These are phyloP conservation scores for Boletus pseudo-olivaceus DNA, from an alignment of 768 basidiomycete genomes.

Conservation along the genomic window DNA sequence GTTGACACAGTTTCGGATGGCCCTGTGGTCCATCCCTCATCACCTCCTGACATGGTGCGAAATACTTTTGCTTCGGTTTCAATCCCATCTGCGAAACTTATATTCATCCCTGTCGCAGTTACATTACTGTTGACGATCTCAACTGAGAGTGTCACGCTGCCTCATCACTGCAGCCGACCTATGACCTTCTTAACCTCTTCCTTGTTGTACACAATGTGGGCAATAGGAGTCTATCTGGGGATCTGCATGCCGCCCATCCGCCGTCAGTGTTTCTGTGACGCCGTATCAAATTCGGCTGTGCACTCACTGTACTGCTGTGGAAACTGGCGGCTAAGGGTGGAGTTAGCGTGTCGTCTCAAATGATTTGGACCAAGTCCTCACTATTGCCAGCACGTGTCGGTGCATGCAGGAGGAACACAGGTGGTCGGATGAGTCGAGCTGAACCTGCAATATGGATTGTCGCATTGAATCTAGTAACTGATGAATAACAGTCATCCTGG, in stretches of 20 bases:
- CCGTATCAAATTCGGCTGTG: constrained; percentile 4
- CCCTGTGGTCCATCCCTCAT: constrained; percentile 1
- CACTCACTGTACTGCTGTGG: constrained; percentile 66
- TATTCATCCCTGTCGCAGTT: constrained; percentile 10
- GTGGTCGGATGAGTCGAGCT: constrained; percentile 57
- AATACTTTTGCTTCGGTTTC: background rate
- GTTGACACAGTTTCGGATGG: background rate
- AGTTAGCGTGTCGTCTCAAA: constrained; percentile 20
- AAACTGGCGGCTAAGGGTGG: constrained; percentile 55
- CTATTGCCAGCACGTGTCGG: constrained; percentile 73
- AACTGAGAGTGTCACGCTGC: constrained; percentile 11
- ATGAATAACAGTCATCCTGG: constrained; percentile 11
- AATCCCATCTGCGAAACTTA: constrained; percentile 6
- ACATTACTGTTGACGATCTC: constrained; percentile 23
- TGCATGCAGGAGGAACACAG: constrained; percentile 57
- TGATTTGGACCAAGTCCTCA: constrained; percentile 36
- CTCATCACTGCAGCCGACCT: constrained; percentile 1
- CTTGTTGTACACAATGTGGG: constrained; percentile 25
- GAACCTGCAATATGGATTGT: constrained; percentile 65
- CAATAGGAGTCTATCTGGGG: constrained; percentile 36
- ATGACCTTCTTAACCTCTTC: constrained; percentile 5
- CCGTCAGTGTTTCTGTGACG: constrained; percentile 13
- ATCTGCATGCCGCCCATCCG: constrained; percentile 24
- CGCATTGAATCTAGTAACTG: constrained; percentile 56
- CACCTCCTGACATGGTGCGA: background rate